phyloP scores from a whole-genome alignment of 2,329 filamentous ascomycete species.

The Phialocephala sp. region DNA sequence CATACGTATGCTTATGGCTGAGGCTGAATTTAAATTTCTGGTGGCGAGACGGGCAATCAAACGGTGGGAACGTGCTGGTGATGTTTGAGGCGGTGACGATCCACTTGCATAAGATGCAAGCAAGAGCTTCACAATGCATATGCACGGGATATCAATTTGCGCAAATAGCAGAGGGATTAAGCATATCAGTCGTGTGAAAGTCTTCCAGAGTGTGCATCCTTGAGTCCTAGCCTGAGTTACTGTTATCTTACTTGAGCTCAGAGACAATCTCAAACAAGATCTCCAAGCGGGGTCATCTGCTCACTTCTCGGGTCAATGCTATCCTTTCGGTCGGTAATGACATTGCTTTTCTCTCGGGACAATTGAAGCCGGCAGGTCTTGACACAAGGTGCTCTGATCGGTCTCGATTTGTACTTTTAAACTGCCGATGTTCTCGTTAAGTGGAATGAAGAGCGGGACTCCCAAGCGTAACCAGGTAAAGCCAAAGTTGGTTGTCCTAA shows the following conservation, averaged over 20 bases:
- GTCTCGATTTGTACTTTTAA: not conserved
- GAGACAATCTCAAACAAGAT: not conserved
- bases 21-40: not conserved
- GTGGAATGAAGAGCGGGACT: not conserved
- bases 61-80: not conserved
- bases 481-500: not conserved
- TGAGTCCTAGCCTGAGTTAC: not conserved
- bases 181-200: not conserved
- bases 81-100: not conserved
- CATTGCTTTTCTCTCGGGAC: not conserved
- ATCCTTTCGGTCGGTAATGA: not conserved
- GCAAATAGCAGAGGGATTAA: not conserved
- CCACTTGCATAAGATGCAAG: constrained; percentile 5
- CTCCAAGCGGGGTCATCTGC: not conserved
- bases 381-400: not conserved
- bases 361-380: not conserved
- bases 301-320: not conserved
- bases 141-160: not conserved
- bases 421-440: not conserved
- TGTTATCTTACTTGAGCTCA: not conserved
- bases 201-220: not conserved
- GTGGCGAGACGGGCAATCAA: constrained; percentile 1
- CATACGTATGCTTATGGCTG: not conserved
- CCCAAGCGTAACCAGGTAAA: not conserved
- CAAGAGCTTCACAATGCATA: constrained; percentile 5